phyloP scores from a whole-genome alignment of 345 rosid genomes.

The Gossypioides kirkii region DNA sequence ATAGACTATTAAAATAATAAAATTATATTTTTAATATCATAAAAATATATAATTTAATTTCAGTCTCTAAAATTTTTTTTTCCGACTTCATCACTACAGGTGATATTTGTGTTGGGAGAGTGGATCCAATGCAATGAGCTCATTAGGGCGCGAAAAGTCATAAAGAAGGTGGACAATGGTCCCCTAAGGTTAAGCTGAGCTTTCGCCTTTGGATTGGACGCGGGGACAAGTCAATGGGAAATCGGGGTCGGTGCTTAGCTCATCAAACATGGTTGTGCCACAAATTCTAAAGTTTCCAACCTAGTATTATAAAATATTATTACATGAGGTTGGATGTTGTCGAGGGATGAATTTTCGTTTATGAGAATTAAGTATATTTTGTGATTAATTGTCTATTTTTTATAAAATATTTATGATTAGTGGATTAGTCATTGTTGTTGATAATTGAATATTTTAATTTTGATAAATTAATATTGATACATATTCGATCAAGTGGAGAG shows the following conservation, averaged over 20 bases:
- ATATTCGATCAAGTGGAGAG: fast-evolving
- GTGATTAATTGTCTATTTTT: fast-evolving
- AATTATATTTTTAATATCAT: too few species aligned
- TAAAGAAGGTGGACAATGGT: not conserved
- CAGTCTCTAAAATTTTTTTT: too few species aligned
- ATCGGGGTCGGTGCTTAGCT: not conserved
- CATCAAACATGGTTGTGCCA: not conserved
- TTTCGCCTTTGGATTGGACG: not conserved
- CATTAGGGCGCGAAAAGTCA: not conserved
- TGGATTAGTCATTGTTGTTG: too few species aligned
- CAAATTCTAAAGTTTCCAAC: not conserved
- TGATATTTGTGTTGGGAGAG: conserved; percentile 3
- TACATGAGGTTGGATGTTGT: too few species aligned
- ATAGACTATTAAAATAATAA: too few species aligned
- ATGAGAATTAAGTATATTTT: too few species aligned
- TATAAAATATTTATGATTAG: fast-evolving
- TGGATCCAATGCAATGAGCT: not conserved
- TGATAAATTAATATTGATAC: too few species aligned
- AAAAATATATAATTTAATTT: too few species aligned
- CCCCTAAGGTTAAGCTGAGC: not conserved
- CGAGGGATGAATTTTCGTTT: too few species aligned
- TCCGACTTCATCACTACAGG: too few species aligned
- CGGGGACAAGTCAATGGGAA: not conserved
- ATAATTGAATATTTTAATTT: too few species aligned
- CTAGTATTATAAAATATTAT: not conserved